These are phyloP conservation scores for Ceratonia siliqua DNA, from an alignment of 306 rosid species.

Conservation along the genomic window DNA sequence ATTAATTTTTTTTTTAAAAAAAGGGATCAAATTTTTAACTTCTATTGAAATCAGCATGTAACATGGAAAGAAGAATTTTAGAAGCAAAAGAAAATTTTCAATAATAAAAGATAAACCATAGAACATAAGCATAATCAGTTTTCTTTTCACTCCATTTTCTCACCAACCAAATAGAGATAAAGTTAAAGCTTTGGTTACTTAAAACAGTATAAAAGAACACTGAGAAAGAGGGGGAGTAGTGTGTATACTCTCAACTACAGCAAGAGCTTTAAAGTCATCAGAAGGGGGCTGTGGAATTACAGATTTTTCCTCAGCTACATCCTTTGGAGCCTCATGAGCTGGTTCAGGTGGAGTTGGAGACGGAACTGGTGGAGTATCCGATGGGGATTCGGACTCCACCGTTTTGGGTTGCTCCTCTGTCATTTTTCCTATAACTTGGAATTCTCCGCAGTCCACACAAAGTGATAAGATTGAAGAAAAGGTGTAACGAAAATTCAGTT, in stretches of 20 bases:
- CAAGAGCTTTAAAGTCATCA: conserved; percentile 75
- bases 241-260: conserved; percentile 54
- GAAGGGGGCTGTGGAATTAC: conserved; percentile 50
- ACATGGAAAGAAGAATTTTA: background rate
- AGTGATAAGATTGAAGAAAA: no score
- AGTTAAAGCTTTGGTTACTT: no score
- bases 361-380: conserved; percentile 45
- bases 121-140: background rate
- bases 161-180: background rate
- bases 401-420: conserved; percentile 64
- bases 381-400: conserved; percentile 32
- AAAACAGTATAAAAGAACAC: no score
- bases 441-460: no score
- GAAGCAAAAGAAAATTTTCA: no score
- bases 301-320: conserved; percentile 65
- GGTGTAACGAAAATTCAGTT: conserved; percentile 3
- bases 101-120: conserved; percentile 11
- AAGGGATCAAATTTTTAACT: no score
- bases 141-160: background rate
- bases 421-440: conserved; percentile 32
- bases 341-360: conserved; percentile 31
- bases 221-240: background rate
- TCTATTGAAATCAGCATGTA: no score
- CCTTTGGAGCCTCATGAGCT: conserved; percentile 41
- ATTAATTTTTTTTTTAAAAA: background rate